Conservation (phyloP, 495 filamentous ascomycete species). For the Evernia prunastri region DNA sequence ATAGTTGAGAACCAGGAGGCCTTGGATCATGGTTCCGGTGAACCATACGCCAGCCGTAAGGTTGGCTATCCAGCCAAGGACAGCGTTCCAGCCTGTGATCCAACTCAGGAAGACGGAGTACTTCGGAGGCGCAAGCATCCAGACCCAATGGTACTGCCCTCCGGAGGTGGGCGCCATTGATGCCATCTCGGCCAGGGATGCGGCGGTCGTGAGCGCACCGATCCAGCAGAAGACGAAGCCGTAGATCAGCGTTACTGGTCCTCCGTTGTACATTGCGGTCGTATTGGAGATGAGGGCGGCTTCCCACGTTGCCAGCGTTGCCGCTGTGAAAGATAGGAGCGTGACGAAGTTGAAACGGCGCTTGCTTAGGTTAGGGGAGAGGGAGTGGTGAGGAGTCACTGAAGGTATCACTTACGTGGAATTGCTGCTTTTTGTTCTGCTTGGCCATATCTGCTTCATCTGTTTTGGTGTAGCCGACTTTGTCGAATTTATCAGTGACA, state of each 20-base stretch:
- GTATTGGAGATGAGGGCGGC: constrained; percentile 33
- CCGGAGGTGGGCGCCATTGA: constrained; percentile 31
- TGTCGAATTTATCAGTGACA: background rate
- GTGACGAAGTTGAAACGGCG: background rate
- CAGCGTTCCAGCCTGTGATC: background rate
- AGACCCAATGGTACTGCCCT: constrained; percentile 36
- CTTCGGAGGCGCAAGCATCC: constrained; percentile 25
- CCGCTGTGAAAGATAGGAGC: background rate
- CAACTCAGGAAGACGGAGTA: constrained; percentile 2
- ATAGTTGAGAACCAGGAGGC: constrained; percentile 39
- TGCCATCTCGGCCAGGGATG: constrained; percentile 35
- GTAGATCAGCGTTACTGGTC: constrained; percentile 32
- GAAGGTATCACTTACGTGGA: background rate
- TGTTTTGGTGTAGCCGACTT: background rate
- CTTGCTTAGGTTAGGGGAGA: background rate
- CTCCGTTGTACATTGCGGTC: constrained; percentile 38
- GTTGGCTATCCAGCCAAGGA: background rate
- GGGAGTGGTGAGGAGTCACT: background rate
- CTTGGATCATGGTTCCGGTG: constrained; percentile 32
- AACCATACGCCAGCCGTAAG: background rate
- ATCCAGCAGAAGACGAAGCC: constrained; percentile 29
- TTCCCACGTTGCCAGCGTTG: constrained; percentile 36
- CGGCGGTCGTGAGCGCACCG: constrained; percentile 27
- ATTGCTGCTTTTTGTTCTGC: background rate
- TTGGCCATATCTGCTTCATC: constrained; percentile 4